Evolutionary conservation across 2,329 filamentous ascomycete species (phyloP).

Genomic region (Bretziella fagacearum): DNA sequence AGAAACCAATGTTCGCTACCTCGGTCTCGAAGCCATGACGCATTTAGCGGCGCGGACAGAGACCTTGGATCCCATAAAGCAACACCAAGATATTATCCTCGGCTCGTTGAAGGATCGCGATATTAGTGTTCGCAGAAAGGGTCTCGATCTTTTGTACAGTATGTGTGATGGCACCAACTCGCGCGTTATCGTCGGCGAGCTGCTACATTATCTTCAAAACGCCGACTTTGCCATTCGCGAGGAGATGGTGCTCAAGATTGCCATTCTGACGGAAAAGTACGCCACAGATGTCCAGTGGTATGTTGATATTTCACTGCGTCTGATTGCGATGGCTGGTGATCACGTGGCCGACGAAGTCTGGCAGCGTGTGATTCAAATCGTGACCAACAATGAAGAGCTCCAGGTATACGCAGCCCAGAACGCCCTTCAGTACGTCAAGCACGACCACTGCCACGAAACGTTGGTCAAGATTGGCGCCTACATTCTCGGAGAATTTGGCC

Average conservation of each 20-base stretch:
- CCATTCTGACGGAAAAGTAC: conserved; percentile 95
- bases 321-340: conserved; percentile 92
- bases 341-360: conserved; percentile 98
- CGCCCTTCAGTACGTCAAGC: conserved; percentile 79
- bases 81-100: conserved; percentile 91
- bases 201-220: conserved; percentile 85
- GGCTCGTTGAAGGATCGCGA: conserved; percentile 87
- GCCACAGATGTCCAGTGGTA: conserved; percentile 99
- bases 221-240: conserved; percentile 96
- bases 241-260: conserved; percentile 98
- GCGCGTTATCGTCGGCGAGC: conserved; percentile 78
- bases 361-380: conserved; percentile 97
- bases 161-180: conserved; percentile 98
- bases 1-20: conserved; percentile 92
- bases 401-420: conserved; percentile 94
- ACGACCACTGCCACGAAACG: conserved; percentile 88
- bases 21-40: conserved; percentile 94
- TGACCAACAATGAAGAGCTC: conserved; percentile 96
- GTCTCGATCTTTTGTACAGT: conserved; percentile 91
- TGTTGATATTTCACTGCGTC: conserved; percentile 84
- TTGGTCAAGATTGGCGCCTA: conserved; percentile 96
- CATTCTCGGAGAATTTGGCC: conserved; percentile 89
- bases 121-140: conserved; percentile 92
- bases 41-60: conserved; percentile 88
- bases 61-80: conserved; percentile 91